These are phyloP conservation scores for Zea mays DNA, from an alignment of 176 grass and related monocot genomes.

Conservation along the genomic window DNA sequence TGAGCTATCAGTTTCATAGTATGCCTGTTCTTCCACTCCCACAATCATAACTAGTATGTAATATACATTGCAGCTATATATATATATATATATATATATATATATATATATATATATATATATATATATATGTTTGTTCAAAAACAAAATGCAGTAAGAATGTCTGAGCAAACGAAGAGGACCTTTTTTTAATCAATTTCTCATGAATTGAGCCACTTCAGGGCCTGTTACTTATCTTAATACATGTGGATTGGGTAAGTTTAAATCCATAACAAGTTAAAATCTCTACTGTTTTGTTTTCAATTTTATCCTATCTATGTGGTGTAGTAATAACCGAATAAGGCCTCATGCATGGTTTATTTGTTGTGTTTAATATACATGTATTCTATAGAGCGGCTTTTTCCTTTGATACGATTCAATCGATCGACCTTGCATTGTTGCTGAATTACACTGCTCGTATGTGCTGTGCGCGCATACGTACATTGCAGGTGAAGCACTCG, in stretches of 20 bases:
- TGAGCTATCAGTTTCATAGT: background rate
- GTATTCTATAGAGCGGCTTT: too few species aligned
- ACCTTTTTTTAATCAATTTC: background rate
- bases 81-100: background rate
- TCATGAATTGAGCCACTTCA: background rate
- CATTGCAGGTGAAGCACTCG: constrained; percentile 77
- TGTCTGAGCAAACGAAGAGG: background rate
- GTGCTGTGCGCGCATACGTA: background rate
- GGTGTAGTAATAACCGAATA: too few species aligned
- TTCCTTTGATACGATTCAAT: too few species aligned
- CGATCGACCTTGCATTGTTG: background rate
- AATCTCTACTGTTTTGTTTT: too few species aligned
- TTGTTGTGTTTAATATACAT: too few species aligned
- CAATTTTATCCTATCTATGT: too few species aligned
- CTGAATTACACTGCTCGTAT: background rate
- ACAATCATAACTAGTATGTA: background rate
- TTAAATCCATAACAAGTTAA: too few species aligned
- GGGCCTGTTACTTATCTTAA: too few species aligned
- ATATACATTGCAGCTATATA: too few species aligned
- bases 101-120: background rate
- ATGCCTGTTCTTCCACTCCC: background rate
- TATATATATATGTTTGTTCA: background rate
- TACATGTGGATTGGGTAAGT: too few species aligned
- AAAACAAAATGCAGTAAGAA: background rate
- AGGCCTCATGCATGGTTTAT: too few species aligned